These are phyloP conservation scores for Diplodia corticola DNA, from an alignment of 2,329 filamentous ascomycete species.

Conservation along the genomic window DNA sequence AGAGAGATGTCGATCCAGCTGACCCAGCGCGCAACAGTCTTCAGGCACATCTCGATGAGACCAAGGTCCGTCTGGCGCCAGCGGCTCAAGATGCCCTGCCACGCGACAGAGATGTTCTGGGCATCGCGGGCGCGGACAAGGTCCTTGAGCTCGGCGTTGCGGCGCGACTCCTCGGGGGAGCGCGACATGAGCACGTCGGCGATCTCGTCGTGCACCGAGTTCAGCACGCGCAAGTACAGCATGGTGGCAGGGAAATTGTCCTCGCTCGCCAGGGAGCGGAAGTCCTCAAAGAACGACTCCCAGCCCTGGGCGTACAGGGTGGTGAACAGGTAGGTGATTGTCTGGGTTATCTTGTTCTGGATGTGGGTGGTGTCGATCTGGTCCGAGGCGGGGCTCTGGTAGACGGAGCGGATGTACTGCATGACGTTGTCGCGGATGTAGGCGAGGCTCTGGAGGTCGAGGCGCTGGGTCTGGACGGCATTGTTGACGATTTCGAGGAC, in stretches of 20 bases:
- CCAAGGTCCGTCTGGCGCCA: constrained; percentile 68
- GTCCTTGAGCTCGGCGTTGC: constrained; percentile 89
- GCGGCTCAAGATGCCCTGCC: constrained; percentile 83
- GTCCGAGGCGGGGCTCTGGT: constrained; percentile 56
- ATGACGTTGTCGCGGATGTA: constrained; percentile 80
- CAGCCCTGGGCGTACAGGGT: constrained; percentile 82
- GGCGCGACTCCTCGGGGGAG: constrained; percentile 74
- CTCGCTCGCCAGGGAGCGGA: constrained; percentile 72
- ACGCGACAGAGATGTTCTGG: constrained; percentile 81
- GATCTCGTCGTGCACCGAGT: constrained; percentile 94
- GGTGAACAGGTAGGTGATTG: constrained; percentile 89
- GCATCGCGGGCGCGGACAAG: constrained; percentile 83
- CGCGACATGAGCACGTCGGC: constrained; percentile 86
- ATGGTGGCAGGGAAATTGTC: constrained; percentile 76
- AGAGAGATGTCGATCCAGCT: constrained; percentile 98
- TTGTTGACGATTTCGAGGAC: constrained; percentile 92
- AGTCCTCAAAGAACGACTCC: constrained; percentile 89
- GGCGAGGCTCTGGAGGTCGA: constrained; percentile 70
- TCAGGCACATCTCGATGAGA: constrained; percentile 84
- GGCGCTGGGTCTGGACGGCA: constrained; percentile 75
- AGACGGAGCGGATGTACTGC: constrained; percentile 75
- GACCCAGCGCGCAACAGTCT: constrained; percentile 94
- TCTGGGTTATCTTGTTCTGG: constrained; percentile 97
- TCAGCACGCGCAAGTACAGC: constrained; percentile 84
- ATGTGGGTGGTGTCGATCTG: constrained; percentile 71